These are phyloP conservation scores for Gentiana straminea DNA, from an alignment of 257 asterid genomes.

Conservation along the genomic window DNA sequence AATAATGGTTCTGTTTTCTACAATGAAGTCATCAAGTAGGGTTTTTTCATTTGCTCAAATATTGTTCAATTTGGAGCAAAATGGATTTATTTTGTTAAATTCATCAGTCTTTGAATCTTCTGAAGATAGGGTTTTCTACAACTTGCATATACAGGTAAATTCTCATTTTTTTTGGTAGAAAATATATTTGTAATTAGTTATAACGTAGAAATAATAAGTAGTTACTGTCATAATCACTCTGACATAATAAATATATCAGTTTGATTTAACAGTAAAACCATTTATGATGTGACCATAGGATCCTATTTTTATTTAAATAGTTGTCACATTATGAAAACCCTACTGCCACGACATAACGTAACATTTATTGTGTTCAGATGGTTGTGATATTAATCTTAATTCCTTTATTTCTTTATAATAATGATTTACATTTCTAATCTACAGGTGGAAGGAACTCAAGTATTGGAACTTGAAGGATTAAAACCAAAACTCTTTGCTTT, in stretches of 20 bases:
- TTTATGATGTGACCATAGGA: no score
- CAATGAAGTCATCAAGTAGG: slow-evolving; percentile 13
- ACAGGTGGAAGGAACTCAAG: slow-evolving; percentile 27
- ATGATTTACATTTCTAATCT: not conserved
- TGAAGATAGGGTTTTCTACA: slow-evolving; percentile 42
- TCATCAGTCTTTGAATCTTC: slow-evolving; percentile 41
- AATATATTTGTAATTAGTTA: not conserved
- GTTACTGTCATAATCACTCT: not conserved
- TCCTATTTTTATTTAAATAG: no score
- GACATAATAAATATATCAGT: no score
- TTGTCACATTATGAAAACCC: no score
- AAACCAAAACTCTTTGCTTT: slow-evolving; percentile 24
- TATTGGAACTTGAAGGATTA: slow-evolving; percentile 27
- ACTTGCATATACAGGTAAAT: slow-evolving; percentile 52
- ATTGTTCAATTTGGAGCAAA: slow-evolving; percentile 32
- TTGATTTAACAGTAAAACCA: no score
- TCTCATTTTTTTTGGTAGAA: not conserved
- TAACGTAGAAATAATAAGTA: no score
- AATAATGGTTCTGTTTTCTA: slow-evolving; percentile 35
- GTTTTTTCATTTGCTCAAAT: slow-evolving; percentile 18
- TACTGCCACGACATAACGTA: no score
- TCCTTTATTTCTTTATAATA: no score
- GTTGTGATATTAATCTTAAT: no score
- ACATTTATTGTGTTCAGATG: no score
- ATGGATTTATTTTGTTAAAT: slow-evolving; percentile 34